These are phyloP conservation scores for Paecilomyces sp. DNA, from an alignment of 2,329 filamentous ascomycete genomes.

Conservation along the genomic window DNA sequence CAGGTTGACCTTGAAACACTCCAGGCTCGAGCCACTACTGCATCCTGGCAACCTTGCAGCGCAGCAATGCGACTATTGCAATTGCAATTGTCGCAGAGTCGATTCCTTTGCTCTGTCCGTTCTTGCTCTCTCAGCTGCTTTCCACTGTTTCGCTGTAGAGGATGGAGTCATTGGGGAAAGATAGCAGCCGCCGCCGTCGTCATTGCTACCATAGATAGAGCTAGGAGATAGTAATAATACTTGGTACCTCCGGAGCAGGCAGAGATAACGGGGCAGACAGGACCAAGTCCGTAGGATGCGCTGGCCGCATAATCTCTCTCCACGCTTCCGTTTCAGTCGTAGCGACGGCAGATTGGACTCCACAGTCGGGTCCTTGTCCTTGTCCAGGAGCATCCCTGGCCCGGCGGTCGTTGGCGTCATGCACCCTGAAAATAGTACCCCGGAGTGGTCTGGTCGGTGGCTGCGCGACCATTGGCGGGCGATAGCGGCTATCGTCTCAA, in stretches of 20 bases:
- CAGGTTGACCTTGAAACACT: neutral
- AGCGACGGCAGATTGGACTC: neutral
- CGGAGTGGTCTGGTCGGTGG: constrained; percentile 14
- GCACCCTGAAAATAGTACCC: constrained; percentile 23
- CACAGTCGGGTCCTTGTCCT: neutral
- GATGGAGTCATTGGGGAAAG: neutral
- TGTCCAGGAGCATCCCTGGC: neutral
- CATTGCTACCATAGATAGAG: neutral
- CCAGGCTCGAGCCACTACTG: no score
- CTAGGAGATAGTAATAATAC: neutral
- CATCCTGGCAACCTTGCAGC: neutral
- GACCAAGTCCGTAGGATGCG: neutral
- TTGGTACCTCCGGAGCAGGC: neutral
- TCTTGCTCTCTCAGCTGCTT: neutral
- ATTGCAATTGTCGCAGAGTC: neutral
- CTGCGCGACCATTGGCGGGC: constrained; percentile 11
- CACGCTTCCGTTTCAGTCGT: constrained; percentile 1
- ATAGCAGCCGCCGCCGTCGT: neutral
- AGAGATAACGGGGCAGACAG: neutral
- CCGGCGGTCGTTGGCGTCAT: constrained; percentile 21
- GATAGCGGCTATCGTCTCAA: neutral
- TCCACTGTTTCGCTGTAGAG: neutral
- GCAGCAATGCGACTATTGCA: neutral
- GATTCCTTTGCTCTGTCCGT: no score
- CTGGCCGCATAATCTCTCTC: neutral